phyloP scores from a whole-genome alignment of 106 monocot genomes.

The Phalaenopsis aphrodite region DNA sequence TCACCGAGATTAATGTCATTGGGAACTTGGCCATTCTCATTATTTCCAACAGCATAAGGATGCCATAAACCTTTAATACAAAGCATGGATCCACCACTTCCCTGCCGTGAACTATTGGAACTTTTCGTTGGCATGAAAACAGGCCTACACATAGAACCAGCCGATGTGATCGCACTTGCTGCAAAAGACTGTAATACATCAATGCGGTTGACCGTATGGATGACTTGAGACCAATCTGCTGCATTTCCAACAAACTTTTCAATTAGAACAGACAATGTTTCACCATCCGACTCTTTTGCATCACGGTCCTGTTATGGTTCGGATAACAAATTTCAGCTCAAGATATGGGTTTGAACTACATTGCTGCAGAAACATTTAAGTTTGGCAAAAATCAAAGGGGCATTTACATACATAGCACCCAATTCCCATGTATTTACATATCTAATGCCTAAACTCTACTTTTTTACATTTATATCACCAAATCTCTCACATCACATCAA shows the following conservation, averaged over 20 bases:
- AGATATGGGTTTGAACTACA: neutral
- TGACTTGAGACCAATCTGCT: conserved; percentile 64
- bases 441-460: too few species aligned
- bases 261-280: conserved; percentile 50
- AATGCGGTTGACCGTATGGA: conserved; percentile 47
- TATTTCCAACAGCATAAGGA: conserved; percentile 74
- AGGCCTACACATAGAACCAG: conserved; percentile 62
- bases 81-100: conserved; percentile 28
- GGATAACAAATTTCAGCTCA: conserved; percentile 2
- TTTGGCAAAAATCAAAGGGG: neutral
- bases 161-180: conserved; percentile 31
- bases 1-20: conserved; percentile 80
- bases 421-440: too few species aligned
- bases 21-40: conserved; percentile 55
- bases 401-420: too few species aligned
- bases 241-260: conserved; percentile 52
- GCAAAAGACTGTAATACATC: conserved; percentile 92
- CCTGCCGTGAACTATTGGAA: conserved; percentile 5
- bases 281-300: conserved; percentile 64
- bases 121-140: conserved; percentile 30
- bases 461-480: too few species aligned
- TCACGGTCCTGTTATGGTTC: conserved; percentile 47
- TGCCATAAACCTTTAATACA: conserved; percentile 83
- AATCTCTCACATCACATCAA: too few species aligned
- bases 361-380: neutral